Base-by-base conservation (phyloP, 2,329 filamentous ascomycete species). In the Stemphylium lycopersici region DNA sequence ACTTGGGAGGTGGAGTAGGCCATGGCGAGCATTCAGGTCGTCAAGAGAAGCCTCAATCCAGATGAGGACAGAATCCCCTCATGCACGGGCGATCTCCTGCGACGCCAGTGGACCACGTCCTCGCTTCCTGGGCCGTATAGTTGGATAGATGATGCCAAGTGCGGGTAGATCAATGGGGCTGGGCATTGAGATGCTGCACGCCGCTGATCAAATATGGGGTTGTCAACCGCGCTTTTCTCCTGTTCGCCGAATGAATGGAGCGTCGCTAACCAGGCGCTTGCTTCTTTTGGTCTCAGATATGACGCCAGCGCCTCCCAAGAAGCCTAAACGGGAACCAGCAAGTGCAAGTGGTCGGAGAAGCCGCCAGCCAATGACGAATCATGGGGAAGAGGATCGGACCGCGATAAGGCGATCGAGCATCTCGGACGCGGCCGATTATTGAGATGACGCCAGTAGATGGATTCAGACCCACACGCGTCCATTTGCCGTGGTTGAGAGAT, bases 121-220 rank as follows among this genome's bases (percentile, higher is more conserved):
- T 32, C 40, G 47, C 41, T 51, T 55, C 20, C 31, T 15, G 29
- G 34, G 39, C 13, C 26, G 31, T n/a, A 15, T 44, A 22, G 29
- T 16, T 32, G 47, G 36, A 31, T 45, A 24, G 31, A 37, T 51
- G 40, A 18, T 50, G 47, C 52, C 45, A 51, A 24, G 34, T 13
- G 52, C 46, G 52, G 52, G 52, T 41, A 55, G 46, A 55, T 55
- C 52, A 45, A n/a, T 20, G 29, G 48, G 43, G 34, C 34, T 33
- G 26, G 16, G n/a, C 38, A 44, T 50, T 26, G 41, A 34, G 52
- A 50, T 55, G 46, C 51, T 50, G 52, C 46, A 50, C 20, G 13
- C 16, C 18, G 51, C 18, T 43, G 45, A 54, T 50, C 51, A 54
- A 44, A 50, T 50, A 20, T 39, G 51, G 51, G 39, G 22, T 22